Evolutionary conservation across 345 rosid species (phyloP).

Genomic region (Murraya koenigii): DNA sequence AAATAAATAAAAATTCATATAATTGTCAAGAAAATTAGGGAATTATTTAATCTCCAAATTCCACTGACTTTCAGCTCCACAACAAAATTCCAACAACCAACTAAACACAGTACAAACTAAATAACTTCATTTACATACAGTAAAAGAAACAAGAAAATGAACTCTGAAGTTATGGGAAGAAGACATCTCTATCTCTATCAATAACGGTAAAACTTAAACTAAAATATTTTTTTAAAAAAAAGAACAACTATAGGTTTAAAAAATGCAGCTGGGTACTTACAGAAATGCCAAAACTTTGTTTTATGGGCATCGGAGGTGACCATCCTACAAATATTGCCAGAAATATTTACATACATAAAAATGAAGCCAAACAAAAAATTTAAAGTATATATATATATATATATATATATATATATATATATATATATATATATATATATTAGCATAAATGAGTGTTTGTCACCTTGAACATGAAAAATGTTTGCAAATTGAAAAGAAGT

Average conservation of each 20-base stretch:
- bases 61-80: neutral
- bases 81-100: neutral
- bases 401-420: neutral
- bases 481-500: slow-evolving; percentile 3
- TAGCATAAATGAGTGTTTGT: neutral
- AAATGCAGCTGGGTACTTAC: slow-evolving; percentile 11
- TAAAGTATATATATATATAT: neutral
- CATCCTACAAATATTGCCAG: slow-evolving; percentile 8
- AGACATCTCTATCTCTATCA: too few relatives aligned
- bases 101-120: neutral
- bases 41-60: neutral
- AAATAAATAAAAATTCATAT: too few relatives aligned
- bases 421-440: neutral
- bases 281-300: slow-evolving; percentile 1
- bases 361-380: neutral
- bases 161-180: neutral
- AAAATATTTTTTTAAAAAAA: neutral
- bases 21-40: neutral
- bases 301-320: slow-evolving; percentile 6
- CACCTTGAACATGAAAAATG: slow-evolving; percentile 15
- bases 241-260: too few relatives aligned
- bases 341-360: too few relatives aligned
- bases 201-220: too few relatives aligned
- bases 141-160: neutral
- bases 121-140: neutral